Evolutionary conservation across 352 stramenopile genomes (phyloP), one percentile per base, ranked within the genome.

Genomic region (Pythium chondricola): DNA sequence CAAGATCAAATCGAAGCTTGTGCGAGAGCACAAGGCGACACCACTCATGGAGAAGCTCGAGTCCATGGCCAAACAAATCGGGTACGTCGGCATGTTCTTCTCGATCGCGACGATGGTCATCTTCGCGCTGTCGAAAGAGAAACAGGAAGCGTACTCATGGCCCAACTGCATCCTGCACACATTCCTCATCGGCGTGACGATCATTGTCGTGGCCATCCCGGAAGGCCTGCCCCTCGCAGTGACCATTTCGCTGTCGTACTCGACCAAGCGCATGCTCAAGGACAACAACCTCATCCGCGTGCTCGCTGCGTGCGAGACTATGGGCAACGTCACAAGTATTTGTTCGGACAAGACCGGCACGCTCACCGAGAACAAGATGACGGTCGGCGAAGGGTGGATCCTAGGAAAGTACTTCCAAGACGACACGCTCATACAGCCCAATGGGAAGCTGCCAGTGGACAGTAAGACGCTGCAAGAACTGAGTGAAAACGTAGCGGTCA

Each of bases 221-320:
- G 93, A 98, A 69, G 93, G 93, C 0, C 57, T 98, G 6, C 93
- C 93, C 13, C 69, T 97, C 7, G 93, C 92, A 0, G 89, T 98
- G 18, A 97, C 93, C 10, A 97, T 97, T 42, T 95, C 87, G 31
- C 69, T 98, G n/a, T 95, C 93, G 6, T 97, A 97, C 52, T 96
- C 82, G 20, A 98, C 90, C 13, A 97, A 97, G 51, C 97, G 98
- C 47, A 99, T 99, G 96, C 96, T 98, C 46, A 88, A 91, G 38
- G 95, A 99, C 65, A 95, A 99, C 65, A 99, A 98, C 62, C 82
- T 99, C 27, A 98, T 99, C 27, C 97, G 97, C 41, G 86, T 98
- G 22, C 71, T 99, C 13, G 86, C 96, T 22, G 95, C 95, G 3
- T 98, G 95, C 59, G 97, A 99, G 69, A 99, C 96, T 1, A 98